phyloP scores from a whole-genome alignment of 805 yeast genomes.

The Candida tibetensis region DNA sequence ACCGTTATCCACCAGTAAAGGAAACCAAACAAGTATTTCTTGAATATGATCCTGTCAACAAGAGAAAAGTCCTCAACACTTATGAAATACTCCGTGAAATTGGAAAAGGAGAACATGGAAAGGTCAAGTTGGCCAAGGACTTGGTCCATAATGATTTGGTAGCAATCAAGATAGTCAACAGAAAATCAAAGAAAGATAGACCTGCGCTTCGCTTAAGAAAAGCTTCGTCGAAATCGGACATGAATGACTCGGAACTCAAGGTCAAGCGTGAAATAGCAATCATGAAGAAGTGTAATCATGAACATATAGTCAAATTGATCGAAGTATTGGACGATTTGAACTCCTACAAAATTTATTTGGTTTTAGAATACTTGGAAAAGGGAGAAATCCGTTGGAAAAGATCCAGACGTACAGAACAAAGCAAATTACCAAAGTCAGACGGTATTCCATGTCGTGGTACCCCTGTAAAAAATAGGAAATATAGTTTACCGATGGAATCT shows the following conservation, averaged over 20 bases:
- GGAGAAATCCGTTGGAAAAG: conserved; percentile 87
- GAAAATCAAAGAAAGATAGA: conserved; percentile 46
- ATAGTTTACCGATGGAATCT: background rate
- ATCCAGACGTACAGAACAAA: conserved; percentile 13
- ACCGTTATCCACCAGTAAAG: conserved; percentile 47
- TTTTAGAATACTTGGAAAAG: conserved; percentile 81
- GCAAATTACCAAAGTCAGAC: conserved; percentile 23
- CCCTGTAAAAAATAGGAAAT: conserved; percentile 5
- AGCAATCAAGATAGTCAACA: conserved; percentile 91
- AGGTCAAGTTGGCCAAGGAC: conserved; percentile 87
- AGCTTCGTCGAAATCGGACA: conserved; percentile 14
- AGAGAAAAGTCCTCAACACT: conserved; percentile 78
- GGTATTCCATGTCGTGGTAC: conserved; percentile 41
- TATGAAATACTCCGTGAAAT: conserved; percentile 85
- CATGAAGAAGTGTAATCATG: conserved; percentile 47
- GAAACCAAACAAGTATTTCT: conserved; percentile 78
- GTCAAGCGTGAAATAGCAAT: conserved; percentile 44
- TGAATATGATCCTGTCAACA: conserved; percentile 85
- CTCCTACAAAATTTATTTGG: conserved; percentile 83
- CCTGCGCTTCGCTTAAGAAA: conserved; percentile 29
- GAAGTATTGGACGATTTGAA: conserved; percentile 81
- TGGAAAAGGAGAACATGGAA: conserved; percentile 98
- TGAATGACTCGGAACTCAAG: conserved; percentile 31
- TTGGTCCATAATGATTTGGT: conserved; percentile 60
- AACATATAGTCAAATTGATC: conserved; percentile 37